These are phyloP conservation scores for Amorphotheca resinae DNA, from an alignment of 495 filamentous ascomycete genomes.

Conservation along the genomic window DNA sequence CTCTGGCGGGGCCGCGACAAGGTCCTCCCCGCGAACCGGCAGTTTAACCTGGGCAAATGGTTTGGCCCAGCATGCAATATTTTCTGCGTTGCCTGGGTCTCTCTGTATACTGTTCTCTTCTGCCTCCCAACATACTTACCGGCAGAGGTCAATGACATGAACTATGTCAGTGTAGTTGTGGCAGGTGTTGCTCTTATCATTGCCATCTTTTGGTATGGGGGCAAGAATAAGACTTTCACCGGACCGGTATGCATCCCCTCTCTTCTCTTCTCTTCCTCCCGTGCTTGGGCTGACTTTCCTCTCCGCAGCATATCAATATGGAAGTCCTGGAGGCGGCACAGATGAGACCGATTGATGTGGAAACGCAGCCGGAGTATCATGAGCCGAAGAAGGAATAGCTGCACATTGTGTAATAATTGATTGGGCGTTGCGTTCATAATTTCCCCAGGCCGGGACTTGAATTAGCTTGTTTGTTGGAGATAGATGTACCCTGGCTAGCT, in stretches of 20 bases:
- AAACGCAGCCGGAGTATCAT: no score
- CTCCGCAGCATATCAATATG: neutral
- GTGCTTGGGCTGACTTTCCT: neutral
- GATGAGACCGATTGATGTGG: no score
- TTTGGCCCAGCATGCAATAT: conserved; percentile 25
- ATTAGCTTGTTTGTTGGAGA: no score
- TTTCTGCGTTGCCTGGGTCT: conserved; percentile 24
- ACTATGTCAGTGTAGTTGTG: conserved; percentile 24
- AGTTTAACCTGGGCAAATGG: conserved; percentile 21
- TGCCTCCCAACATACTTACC: conserved; percentile 25
- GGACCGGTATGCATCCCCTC: neutral
- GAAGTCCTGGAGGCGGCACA: neutral
- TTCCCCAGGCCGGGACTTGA: no score
- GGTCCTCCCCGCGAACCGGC: conserved; percentile 16
- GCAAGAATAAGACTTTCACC: neutral
- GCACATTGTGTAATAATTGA: no score
- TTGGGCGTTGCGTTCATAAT: no score
- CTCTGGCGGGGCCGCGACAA: conserved; percentile 21
- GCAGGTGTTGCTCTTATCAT: conserved; percentile 21
- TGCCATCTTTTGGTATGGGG: conserved; percentile 18
- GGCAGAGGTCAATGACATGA: conserved; percentile 22
- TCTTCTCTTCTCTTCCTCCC: neutral
- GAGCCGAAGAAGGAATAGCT: no score
- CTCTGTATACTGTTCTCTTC: conserved; percentile 21
- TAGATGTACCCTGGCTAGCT: no score